Conservation (phyloP, 1,284 basidiomycete species). For the Cutaneotrichosporon cutaneum region DNA sequence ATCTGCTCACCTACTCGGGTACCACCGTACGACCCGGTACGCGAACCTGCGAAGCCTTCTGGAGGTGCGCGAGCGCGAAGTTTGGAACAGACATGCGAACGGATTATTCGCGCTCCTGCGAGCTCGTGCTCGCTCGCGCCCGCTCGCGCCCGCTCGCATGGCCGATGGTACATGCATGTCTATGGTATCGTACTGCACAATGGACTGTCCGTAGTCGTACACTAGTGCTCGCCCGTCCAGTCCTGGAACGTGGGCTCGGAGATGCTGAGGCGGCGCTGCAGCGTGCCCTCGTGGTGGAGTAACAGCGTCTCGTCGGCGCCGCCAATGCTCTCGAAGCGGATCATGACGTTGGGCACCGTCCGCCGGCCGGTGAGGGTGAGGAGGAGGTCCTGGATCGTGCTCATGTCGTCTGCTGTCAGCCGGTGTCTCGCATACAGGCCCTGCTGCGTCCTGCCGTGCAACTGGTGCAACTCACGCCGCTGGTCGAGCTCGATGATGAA, state of each 20-base stretch:
- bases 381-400: constrained; percentile 44
- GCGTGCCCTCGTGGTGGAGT: constrained; percentile 48
- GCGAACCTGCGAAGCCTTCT: too few species aligned
- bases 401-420: constrained; percentile 41
- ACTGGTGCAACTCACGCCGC: constrained; percentile 46
- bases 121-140: too few species aligned
- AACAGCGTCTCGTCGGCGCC: constrained; percentile 52
- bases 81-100: too few species aligned
- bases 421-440: too few species aligned
- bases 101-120: too few species aligned
- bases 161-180: neutral
- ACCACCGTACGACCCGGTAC: neutral
- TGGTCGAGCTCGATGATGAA: constrained; percentile 52
- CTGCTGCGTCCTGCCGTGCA: too few species aligned
- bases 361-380: constrained; percentile 45
- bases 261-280: constrained; percentile 20
- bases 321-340: constrained; percentile 49
- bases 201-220: neutral
- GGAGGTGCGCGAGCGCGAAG: too few species aligned
- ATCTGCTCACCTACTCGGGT: neutral
- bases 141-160: too few species aligned
- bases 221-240: neutral
- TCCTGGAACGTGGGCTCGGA: neutral
- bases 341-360: constrained; percentile 53
- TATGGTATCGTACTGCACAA: neutral